Evolutionary conservation across 768 basidiomycete genomes (phyloP).

Genomic region (Daedaleopsis sinensis): DNA sequence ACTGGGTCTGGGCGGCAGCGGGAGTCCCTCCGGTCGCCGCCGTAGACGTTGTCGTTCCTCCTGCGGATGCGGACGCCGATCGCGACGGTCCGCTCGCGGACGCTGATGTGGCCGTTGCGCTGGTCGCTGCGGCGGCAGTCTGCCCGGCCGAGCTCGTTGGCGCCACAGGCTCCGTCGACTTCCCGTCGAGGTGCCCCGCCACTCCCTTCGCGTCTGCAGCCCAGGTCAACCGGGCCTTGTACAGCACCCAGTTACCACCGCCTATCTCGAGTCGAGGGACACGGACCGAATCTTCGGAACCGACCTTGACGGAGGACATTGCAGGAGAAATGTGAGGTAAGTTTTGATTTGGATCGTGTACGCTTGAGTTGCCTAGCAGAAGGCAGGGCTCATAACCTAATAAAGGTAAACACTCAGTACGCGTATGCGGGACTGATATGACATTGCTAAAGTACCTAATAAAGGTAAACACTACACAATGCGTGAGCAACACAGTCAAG

Average conservation of each 20-base stretch:
- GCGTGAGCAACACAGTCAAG: no score
- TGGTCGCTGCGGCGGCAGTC: neutral
- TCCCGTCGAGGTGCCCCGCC: slow-evolving; percentile 9
- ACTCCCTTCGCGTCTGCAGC: slow-evolving; percentile 10
- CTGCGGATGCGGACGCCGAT: no score
- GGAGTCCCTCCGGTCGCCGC: neutral
- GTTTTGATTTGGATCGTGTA: no score
- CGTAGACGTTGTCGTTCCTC: neutral
- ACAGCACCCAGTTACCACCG: slow-evolving; percentile 9
- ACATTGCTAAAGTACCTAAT: neutral
- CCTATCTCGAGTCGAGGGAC: slow-evolving; percentile 4
- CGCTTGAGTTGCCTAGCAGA: no score
- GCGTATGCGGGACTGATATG: neutral
- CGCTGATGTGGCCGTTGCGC: neutral
- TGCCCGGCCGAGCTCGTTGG: neutral
- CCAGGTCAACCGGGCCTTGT: slow-evolving; percentile 9
- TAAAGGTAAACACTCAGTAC: neutral
- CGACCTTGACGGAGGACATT: neutral
- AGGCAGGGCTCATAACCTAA: no score
- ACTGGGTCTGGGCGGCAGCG: slow-evolving; percentile 9
- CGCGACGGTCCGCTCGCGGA: neutral
- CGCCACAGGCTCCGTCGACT: neutral
- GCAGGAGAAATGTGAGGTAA: no score
- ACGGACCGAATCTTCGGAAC: neutral
- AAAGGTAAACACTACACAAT: neutral